Conservation (phyloP, 345 rosid genomes). For the Microthlaspi erraticum region DNA sequence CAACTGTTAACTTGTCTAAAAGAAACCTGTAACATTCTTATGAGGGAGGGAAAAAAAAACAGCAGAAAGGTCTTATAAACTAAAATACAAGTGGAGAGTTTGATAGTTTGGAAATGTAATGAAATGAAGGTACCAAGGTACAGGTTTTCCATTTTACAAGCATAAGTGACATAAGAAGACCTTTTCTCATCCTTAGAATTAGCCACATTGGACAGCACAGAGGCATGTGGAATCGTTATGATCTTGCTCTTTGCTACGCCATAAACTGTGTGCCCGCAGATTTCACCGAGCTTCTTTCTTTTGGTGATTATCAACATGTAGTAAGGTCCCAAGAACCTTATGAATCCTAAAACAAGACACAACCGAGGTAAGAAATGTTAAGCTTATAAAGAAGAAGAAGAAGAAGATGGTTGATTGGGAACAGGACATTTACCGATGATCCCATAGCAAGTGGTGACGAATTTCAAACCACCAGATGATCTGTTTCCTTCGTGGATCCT, state of each 20-base stretch:
- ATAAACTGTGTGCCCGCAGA: slow-evolving; percentile 80
- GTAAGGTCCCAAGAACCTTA: slow-evolving; percentile 92
- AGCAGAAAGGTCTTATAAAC: slow-evolving; percentile 42
- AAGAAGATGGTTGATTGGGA: neutral
- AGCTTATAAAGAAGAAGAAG: slow-evolving; percentile 8
- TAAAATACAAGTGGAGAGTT: slow-evolving; percentile 55
- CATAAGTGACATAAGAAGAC: slow-evolving; percentile 92
- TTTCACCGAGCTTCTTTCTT: slow-evolving; percentile 84
- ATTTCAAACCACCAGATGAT: slow-evolving; percentile 83
- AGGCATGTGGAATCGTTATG: slow-evolving; percentile 68
- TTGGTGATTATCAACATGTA: slow-evolving; percentile 91
- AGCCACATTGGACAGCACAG: slow-evolving; percentile 80
- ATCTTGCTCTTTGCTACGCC: slow-evolving; percentile 73
- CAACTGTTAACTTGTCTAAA: slow-evolving; percentile 48
- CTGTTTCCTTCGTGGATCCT: slow-evolving; percentile 85
- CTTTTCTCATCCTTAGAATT: slow-evolving; percentile 95
- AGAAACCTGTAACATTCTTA: slow-evolving; percentile 51
- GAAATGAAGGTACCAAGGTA: slow-evolving; percentile 61
- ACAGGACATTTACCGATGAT: slow-evolving; percentile 63
- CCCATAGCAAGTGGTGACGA: slow-evolving; percentile 81
- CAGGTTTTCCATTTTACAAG: slow-evolving; percentile 77
- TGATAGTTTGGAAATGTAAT: slow-evolving; percentile 39
- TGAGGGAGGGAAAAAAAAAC: slow-evolving; percentile 37
- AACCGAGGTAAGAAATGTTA: neutral
- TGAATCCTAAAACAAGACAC: slow-evolving; percentile 61